phyloP scores from a whole-genome alignment of 164 flowering plant species.

The Liquidambar formosana region DNA sequence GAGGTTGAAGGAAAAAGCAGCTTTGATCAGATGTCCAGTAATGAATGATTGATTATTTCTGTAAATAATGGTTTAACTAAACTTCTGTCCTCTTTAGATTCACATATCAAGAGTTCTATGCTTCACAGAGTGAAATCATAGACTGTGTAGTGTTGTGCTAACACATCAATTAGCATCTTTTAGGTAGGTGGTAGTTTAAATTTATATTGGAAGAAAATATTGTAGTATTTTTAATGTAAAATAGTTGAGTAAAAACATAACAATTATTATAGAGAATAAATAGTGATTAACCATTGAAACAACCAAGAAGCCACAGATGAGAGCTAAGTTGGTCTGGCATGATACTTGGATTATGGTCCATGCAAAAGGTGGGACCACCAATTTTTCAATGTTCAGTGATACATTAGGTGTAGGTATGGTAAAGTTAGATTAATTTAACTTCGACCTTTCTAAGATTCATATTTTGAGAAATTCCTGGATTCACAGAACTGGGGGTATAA shows the following conservation, averaged over 20 bases:
- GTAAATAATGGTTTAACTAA: too few species aligned
- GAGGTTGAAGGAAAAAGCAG: too few species aligned
- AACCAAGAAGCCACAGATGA: too few species aligned
- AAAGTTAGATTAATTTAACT: too few species aligned
- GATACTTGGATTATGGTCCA: background rate
- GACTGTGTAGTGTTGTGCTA: background rate
- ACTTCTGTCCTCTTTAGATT: background rate
- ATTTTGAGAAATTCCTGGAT: background rate
- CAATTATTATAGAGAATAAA: too few species aligned
- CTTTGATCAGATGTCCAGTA: too few species aligned
- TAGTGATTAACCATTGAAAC: too few species aligned
- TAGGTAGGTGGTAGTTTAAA: background rate
- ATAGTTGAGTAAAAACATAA: too few species aligned
- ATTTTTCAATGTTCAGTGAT: background rate
- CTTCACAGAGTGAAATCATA: background rate
- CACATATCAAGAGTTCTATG: background rate
- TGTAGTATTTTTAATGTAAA: too few species aligned
- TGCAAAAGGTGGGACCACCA: background rate
- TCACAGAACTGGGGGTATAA: background rate
- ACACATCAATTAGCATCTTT: too few species aligned
- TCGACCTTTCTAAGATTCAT: background rate
- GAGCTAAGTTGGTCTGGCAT: background rate
- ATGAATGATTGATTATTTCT: too few species aligned
- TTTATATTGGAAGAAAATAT: background rate
- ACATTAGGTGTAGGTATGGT: too few species aligned